Percentiles rank a stretch among this genome's conserved stretches.
These are phyloP conservation scores for Kwoniella sp. DNA, from an alignment of 768 basidiomycete species.

Conservation along the genomic window DNA sequence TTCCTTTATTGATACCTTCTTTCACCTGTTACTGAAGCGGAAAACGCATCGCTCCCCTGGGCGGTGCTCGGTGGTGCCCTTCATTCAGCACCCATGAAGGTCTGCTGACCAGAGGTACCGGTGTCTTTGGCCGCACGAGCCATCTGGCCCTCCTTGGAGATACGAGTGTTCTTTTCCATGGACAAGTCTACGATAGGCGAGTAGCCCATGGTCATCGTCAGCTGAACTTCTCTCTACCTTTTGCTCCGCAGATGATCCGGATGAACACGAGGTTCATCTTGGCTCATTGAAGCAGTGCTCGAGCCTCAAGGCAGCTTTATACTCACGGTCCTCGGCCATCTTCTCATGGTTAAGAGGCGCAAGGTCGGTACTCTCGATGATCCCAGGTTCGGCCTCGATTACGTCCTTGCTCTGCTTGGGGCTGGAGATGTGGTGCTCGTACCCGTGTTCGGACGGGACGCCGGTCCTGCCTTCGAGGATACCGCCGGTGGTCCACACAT, in stretches of 20 bases:
- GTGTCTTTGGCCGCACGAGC: neutral
- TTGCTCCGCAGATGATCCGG: too few relatives aligned
- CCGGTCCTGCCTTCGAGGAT: conserved; percentile 19
- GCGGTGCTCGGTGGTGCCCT: too few relatives aligned
- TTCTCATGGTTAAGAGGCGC: conserved; percentile 36
- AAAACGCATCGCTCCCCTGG: too few relatives aligned
- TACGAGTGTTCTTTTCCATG: neutral
- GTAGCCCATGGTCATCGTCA: too few relatives aligned
- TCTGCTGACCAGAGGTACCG: neutral
- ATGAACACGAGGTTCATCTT: too few relatives aligned
- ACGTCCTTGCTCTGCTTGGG: conserved; percentile 18
- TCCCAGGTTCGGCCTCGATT: conserved; percentile 29
- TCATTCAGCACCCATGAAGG: neutral
- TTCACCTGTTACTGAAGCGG: too few relatives aligned
- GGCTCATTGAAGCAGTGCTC: too few relatives aligned
- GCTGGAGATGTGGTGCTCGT: conserved; percentile 15
- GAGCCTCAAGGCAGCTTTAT: too few relatives aligned
- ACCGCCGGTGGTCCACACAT: conserved; percentile 17
- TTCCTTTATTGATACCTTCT: too few relatives aligned
- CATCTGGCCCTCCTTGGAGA: neutral
- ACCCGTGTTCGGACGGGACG: conserved; percentile 16
- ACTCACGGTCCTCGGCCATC: conserved; percentile 39
- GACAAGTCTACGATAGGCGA: neutral
- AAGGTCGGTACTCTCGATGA: conserved; percentile 39
- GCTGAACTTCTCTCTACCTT: too few relatives aligned